Base-by-base conservation (phyloP, 306 rosid species). In the Astragalus membranaceus region DNA sequence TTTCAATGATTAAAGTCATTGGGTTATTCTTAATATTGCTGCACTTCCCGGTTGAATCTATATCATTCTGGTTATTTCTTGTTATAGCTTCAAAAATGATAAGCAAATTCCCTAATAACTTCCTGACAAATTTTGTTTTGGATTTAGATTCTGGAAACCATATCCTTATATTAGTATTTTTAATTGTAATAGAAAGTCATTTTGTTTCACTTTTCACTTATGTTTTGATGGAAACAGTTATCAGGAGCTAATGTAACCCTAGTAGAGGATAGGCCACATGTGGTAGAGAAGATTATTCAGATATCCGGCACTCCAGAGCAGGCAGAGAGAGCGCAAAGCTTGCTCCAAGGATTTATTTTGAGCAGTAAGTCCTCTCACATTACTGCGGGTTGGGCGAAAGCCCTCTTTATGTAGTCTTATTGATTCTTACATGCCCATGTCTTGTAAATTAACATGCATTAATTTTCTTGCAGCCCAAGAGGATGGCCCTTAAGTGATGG, bases 301-400 rank as follows among this genome's bases (percentile, higher is more conserved):
- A 87, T 95, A 77, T 86, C 99, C 4, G 97, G 99, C 9, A 85
- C 96, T 26, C 99, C 92, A 13, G 99, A 95, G 77, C 99, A 91
- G 84, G 94, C 96, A 4, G 97, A 95, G 83, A 83, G 96, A 84
- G 99, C 95, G 43, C 99, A 95, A 82, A 91, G 97, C 90, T 83
- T 95, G 85, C 90, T 95, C 75, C 99, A 91, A 69, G 99, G 99
- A 57, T 91, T 95, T 79, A 91, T 95, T 69, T 83, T 95, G 80
- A 95, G 99, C 91, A 82, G 99, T 91, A 80, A 86, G 96, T 73
- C 73, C 66, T 73, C 46, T 72, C 37, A 8, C 52, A 23, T 12
- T 56, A 14, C 32, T 56, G 20, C 32, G 13, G 80, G 43, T 82
- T 48, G 13, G 53, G 16, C n/a, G n/a, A n/a, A n/a, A n/a, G n/a